These are phyloP conservation scores for Lizanozyma gosingica DNA, from an alignment of 1,139 yeast genomes.

Conservation along the genomic window DNA sequence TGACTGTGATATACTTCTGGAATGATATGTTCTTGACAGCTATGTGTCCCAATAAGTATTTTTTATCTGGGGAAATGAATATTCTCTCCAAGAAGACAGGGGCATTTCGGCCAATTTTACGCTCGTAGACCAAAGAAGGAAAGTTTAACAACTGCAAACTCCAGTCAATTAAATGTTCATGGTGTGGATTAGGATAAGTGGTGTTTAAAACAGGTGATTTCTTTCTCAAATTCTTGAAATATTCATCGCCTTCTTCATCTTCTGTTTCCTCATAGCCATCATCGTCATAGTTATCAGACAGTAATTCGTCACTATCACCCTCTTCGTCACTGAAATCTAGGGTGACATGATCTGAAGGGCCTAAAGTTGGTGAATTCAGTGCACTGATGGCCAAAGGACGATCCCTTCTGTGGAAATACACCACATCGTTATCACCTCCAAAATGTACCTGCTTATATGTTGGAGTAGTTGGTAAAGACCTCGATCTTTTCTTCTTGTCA, in stretches of 20 bases:
- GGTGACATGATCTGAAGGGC: conserved; percentile 10
- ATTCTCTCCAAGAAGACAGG: conserved; percentile 60
- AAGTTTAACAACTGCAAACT: conserved; percentile 42
- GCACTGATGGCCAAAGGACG: conserved; percentile 70
- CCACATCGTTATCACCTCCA: conserved; percentile 56
- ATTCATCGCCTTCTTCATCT: conserved; percentile 12
- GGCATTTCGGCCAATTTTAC: conserved; percentile 26
- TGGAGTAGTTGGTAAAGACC: conserved; percentile 69
- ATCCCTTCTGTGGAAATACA: conserved; percentile 65
- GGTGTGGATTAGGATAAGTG: conserved; percentile 17
- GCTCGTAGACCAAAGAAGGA: conserved; percentile 27
- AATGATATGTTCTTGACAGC: conserved; percentile 66
- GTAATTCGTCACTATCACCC: conserved; percentile 15
- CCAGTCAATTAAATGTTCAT: conserved; percentile 32
- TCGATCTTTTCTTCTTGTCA: conserved; percentile 37
- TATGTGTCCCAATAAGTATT: conserved; percentile 57
- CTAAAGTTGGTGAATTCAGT: conserved; percentile 46
- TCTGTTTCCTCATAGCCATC: conserved; percentile 9
- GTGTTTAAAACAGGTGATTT: conserved; percentile 10
- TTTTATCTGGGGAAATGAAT: conserved; percentile 48
- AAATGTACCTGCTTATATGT: conserved; percentile 63
- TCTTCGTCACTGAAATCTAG: conserved; percentile 13
- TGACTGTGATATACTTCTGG: conserved; percentile 51
- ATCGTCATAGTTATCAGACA: conserved; percentile 11
- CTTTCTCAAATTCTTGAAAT: conserved; percentile 8